These are phyloP conservation scores for Phialocephala sp. DNA, from an alignment of 2,329 filamentous ascomycete species.

Conservation along the genomic window DNA sequence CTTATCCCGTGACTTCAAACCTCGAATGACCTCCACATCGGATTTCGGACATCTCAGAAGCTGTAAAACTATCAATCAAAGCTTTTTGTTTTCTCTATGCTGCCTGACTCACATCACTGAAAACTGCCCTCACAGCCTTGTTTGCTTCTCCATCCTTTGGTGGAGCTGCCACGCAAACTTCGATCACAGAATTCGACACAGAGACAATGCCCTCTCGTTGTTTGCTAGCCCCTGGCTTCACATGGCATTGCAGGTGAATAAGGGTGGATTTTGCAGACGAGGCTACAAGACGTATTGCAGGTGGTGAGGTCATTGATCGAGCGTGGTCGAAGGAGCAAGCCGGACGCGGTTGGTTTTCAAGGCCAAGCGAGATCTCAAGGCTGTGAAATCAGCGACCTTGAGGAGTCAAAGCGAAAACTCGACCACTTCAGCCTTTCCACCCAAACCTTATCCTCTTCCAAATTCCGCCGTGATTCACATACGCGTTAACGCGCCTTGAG, in stretches of 20 bases:
- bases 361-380: conserved; percentile 16
- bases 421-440: conserved; percentile 5
- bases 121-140: conserved; percentile 65
- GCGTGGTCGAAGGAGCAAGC: not conserved
- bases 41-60: conserved; percentile 67
- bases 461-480: not conserved
- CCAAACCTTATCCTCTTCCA: not conserved
- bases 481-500: conserved; percentile 5
- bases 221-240: conserved; percentile 69
- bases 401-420: not conserved
- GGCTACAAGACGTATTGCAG: conserved; percentile 54
- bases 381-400: conserved; percentile 9
- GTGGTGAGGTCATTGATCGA: conserved; percentile 23
- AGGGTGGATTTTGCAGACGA: conserved; percentile 53
- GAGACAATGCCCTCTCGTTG: conserved; percentile 64
- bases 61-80: conserved; percentile 42
- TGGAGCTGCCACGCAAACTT: conserved; percentile 69
- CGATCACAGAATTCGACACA: conserved; percentile 61
- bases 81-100: not conserved
- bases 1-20: conserved; percentile 69
- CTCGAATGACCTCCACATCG: conserved; percentile 65
- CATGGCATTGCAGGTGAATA: conserved; percentile 67
- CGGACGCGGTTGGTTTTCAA: conserved; percentile 5
- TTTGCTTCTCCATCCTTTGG: conserved; percentile 73
- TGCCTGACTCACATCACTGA: conserved; percentile 58